phyloP scores from a whole-genome alignment of 805 yeast species.

The Metschnikowia anglica region DNA sequence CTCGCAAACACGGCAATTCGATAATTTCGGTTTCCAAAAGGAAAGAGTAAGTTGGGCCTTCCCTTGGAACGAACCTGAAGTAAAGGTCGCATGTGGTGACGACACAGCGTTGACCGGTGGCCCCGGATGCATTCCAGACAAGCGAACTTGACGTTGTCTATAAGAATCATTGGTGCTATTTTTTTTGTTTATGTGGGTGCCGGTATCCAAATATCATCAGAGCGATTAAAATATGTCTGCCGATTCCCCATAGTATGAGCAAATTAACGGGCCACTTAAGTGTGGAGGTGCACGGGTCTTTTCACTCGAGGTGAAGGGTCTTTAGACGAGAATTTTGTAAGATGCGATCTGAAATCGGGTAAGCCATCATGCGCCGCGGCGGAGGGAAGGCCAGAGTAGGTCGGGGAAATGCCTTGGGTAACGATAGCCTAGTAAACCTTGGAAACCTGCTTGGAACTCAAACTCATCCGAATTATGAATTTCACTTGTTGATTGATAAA shows the following conservation, averaged over 20 bases:
- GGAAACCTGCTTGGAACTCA: no score
- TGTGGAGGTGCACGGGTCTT: conserved; percentile 10
- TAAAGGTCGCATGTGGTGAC: conserved; percentile 74
- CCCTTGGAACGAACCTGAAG: conserved; percentile 90
- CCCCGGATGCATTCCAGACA: conserved; percentile 90
- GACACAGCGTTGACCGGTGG: conserved; percentile 85
- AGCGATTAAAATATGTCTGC: conserved; percentile 4
- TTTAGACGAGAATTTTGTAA: conserved; percentile 1
- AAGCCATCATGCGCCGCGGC: conserved; percentile 2
- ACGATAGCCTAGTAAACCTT: no score
- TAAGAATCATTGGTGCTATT: conserved; percentile 60
- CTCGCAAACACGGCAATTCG: conserved; percentile 61
- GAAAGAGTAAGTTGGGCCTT: conserved; percentile 62
- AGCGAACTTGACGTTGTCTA: conserved; percentile 76
- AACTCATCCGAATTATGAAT: no score
- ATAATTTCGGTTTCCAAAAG: conserved; percentile 48
- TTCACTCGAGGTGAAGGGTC: neutral
- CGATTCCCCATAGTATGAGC: conserved; percentile 13
- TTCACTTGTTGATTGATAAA: no score
- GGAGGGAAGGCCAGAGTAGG: neutral
- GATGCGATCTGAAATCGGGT: conserved; percentile 14
- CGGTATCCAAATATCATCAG: conserved; percentile 3
- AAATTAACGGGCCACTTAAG: conserved; percentile 4
- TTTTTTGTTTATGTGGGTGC: neutral
- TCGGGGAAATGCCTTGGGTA: conserved; percentile 2